A percentile compares a stretch with the other conserved stretches of the same genome.
Conservation (phyloP, 192 early-diverging fungal genomes). For the Anaeromyces robustus region DNA sequence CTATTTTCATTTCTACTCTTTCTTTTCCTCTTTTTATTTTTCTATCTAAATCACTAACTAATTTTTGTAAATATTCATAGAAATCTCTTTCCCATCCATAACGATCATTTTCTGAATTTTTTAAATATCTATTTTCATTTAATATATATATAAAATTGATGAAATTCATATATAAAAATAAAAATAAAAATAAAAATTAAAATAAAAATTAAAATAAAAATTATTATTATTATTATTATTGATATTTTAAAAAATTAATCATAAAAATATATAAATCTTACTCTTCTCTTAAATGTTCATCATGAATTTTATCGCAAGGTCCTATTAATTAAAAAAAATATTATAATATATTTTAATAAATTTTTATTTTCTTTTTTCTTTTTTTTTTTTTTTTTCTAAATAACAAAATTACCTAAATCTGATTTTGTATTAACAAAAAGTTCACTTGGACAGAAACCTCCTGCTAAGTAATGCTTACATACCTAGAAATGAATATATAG, state of each 20-base stretch:
- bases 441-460: constrained; percentile 55
- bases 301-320: constrained; percentile 59
- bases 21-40: constrained; percentile 54
- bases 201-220: no score
- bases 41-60: constrained; percentile 52
- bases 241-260: not conserved
- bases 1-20: constrained; percentile 44
- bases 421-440: constrained; percentile 81
- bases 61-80: constrained; percentile 39
- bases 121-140: constrained; percentile 42
- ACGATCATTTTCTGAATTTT: constrained; percentile 41
- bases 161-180: no score
- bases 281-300: constrained; percentile 55
- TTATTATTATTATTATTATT: not conserved
- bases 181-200: no score
- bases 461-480: constrained; percentile 66
- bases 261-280: constrained; percentile 11
- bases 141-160: no score
- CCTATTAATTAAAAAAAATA: constrained; percentile 1
- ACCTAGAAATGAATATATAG: constrained; percentile 28
- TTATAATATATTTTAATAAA: not conserved
- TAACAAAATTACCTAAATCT: constrained; percentile 37
- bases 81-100: constrained; percentile 64
- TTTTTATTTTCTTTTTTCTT: no score
- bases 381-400: not conserved